Evolutionary conservation across 1,139 yeast genomes (phyloP).

Genomic region (Taphrina communis): DNA sequence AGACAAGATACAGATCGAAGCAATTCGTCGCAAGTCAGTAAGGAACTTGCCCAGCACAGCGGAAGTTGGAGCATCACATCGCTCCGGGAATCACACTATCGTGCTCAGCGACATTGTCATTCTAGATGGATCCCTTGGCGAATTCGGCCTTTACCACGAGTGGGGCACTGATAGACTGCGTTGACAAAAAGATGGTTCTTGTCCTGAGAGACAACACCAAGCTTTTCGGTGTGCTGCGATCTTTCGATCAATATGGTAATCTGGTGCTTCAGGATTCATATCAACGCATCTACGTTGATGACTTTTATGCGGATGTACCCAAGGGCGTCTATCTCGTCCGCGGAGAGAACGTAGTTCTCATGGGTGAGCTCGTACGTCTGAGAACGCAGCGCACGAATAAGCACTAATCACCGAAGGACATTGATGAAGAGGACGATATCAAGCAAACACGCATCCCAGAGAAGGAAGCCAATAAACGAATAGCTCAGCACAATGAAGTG

Average conservation of each 20-base stretch:
- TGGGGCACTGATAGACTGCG: constrained; percentile 92
- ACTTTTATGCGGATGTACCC: constrained; percentile 72
- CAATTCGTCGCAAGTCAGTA: too few relatives aligned
- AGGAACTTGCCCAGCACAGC: too few relatives aligned
- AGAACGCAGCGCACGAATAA: neutral
- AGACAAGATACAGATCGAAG: too few relatives aligned
- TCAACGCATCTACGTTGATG: constrained; percentile 76
- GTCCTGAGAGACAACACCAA: constrained; percentile 88
- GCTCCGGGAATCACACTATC: too few relatives aligned
- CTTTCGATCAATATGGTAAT: constrained; percentile 89
- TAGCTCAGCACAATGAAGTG: constrained; percentile 53
- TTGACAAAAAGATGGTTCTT: constrained; percentile 82
- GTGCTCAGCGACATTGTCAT: neutral
- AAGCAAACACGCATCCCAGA: constrained; percentile 65
- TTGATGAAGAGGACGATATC: constrained; percentile 80
- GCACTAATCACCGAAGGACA: constrained; percentile 56
- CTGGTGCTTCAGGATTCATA: constrained; percentile 87
- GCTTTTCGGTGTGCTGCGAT: constrained; percentile 86
- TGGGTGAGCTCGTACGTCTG: constrained; percentile 72
- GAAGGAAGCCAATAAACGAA: constrained; percentile 60
- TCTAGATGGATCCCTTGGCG: constrained; percentile 35
- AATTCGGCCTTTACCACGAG: constrained; percentile 80
- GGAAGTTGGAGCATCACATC: too few relatives aligned
- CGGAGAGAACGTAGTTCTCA: constrained; percentile 95
- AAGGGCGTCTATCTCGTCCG: constrained; percentile 88